Percentiles rank a stretch among this genome's conserved stretches.
phyloP scores from a whole-genome alignment of 345 rosid genomes.

The Physaria fendleri region DNA sequence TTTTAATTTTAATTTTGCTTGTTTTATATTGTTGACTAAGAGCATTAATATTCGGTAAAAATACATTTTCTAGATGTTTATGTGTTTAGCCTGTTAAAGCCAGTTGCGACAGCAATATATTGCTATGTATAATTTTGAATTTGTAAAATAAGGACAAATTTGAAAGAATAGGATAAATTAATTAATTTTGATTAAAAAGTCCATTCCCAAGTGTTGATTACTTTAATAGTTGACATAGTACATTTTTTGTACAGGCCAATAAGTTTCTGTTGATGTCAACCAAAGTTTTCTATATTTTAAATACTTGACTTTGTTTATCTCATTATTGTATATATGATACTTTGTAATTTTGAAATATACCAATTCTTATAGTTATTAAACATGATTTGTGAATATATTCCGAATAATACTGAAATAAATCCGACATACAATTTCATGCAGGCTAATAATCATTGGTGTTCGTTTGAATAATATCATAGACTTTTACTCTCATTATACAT shows the following conservation, averaged over 20 bases:
- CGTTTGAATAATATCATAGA: not conserved
- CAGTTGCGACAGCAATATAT: not conserved
- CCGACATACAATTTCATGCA: not conserved
- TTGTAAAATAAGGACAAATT: not conserved
- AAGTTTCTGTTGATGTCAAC: not conserved
- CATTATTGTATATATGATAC: not conserved
- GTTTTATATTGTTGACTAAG: too few species aligned
- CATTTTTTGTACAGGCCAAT: not conserved
- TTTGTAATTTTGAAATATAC: not conserved
- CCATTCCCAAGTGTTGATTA: not conserved
- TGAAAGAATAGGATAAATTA: not conserved
- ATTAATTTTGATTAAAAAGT: not conserved
- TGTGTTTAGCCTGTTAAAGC: conserved; percentile 7
- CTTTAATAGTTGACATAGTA: conserved; percentile 3
- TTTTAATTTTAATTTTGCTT: too few species aligned
- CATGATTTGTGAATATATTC: conserved; percentile 4
- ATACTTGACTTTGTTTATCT: not conserved
- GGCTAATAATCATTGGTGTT: not conserved
- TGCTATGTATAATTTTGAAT: not conserved
- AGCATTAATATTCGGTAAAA: not conserved
- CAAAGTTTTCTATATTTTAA: not conserved
- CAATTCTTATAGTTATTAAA: not conserved
- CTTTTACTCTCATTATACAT: not conserved
- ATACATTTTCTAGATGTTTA: not conserved
- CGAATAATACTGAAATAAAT: not conserved